A percentile compares a stretch with the other conserved stretches of the same genome.
phyloP scores from a whole-genome alignment of 768 basidiomycete genomes.

The Pluteus cervinus region DNA sequence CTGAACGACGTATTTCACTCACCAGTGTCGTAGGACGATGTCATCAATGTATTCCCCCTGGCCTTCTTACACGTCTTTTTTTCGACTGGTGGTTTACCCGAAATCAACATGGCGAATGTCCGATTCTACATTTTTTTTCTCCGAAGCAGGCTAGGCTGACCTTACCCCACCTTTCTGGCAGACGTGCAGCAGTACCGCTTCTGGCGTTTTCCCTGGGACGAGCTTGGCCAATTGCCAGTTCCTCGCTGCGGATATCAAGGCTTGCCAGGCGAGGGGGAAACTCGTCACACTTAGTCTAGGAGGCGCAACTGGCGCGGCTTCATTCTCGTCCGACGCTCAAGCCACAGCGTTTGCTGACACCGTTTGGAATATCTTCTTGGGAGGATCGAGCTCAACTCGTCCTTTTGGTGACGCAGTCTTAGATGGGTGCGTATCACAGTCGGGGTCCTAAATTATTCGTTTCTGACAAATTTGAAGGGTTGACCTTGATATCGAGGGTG shows the following conservation, averaged over 20 bases:
- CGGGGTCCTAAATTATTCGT: not conserved
- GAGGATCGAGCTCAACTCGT: slow-evolving; percentile 47
- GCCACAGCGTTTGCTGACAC: slow-evolving; percentile 48
- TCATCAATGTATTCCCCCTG: slow-evolving; percentile 53
- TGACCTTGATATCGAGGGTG: slow-evolving; percentile 64
- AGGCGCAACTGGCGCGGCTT: slow-evolving; percentile 45
- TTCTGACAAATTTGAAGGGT: slow-evolving; percentile 22
- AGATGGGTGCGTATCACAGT: slow-evolving; percentile 40
- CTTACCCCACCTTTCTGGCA: slow-evolving; percentile 13
- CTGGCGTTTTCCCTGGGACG: slow-evolving; percentile 48
- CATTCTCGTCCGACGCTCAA: slow-evolving; percentile 45
- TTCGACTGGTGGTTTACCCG: slow-evolving; percentile 49
- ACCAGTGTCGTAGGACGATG: slow-evolving; percentile 34
- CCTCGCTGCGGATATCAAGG: slow-evolving; percentile 48
- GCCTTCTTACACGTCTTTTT: slow-evolving; percentile 61
- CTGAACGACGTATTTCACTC: not conserved
- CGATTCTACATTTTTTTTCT: not conserved
- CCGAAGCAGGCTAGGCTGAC: not conserved
- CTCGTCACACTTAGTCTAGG: slow-evolving; percentile 43
- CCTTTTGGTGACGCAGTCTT: slow-evolving; percentile 62
- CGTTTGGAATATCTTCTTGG: slow-evolving; percentile 66
- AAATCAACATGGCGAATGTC: slow-evolving; percentile 55
- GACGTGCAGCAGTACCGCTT: slow-evolving; percentile 45
- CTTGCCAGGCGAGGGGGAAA: slow-evolving; percentile 54
- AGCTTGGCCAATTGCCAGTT: slow-evolving; percentile 50